Base-by-base conservation (phyloP, 164 flowering plant genomes). In the Nymphaea colorata region DNA sequence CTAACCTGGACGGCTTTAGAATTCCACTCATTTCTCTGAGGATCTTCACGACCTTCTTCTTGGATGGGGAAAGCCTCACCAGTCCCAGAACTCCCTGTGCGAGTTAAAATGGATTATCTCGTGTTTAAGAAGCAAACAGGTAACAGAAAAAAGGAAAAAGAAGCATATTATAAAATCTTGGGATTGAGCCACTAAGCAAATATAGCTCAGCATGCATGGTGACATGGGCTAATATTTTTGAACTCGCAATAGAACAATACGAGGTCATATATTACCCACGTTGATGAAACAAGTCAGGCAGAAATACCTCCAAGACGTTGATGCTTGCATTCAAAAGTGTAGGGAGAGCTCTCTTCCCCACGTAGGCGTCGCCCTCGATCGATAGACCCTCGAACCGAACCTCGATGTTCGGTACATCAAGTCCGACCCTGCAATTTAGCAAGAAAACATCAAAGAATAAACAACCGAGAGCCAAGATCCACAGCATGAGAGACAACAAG, bases 281-380 rank as follows among this genome's bases (percentile, higher is more conserved):
- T 25, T 25, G 36, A 25, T 25, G 36, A 25, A 25, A 25, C 36
- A 25, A 25, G 36, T 25, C 0, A 25, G 36, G 36, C 36, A 25
- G 36, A 25, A 25, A 25, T 25, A 84, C 89, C 86, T 85, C 92
- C 3, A 84, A 42, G 1, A 74, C 25, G 71, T 88, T 88, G 59
- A 83, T 8, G 42, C 82, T 60, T 10, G 85, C 66, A 70, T 86
- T 88, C 25, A 67, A 44, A 61, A 88, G 75, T 64, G 91, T 85
- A 11, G 94, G 94, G 67, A 86, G 83, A 16, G 91, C 86, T 68
- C 94, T 76, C 59, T 78, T 78, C 43, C 88, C 94, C 44, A 78
- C 73, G 69, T 82, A 80, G 8, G 79, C 81, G 63, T 86, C 86
- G 36, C 82, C 94, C 60, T 86, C 83, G 7, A 84, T 70, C 0